Base-by-base conservation (phyloP, 2,329 filamentous ascomycete species). In the Elsinoe necatrix region DNA sequence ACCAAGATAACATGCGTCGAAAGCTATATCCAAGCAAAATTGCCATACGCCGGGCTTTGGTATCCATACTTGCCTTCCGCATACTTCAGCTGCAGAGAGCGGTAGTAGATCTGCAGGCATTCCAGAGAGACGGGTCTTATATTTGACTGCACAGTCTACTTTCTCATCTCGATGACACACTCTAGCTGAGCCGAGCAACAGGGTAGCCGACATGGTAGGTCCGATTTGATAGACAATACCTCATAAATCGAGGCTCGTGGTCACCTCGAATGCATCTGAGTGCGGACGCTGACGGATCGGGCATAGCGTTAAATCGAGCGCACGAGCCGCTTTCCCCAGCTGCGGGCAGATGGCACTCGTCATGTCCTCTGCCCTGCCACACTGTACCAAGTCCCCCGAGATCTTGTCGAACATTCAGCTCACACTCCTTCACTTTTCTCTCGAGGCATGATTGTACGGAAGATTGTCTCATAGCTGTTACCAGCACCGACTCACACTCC, bases 271-370 rank as follows among this genome's bases (percentile, higher is more conserved):
- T 4, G 23, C 41, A 18, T 27, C 34, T 27, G 41, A 20, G 25
- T 45, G 41, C 41, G 41, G 41, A 45, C 21, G 11, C 20, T 45
- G 41, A 45, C 41, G 45, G 12, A 25, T 39, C 20, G n/a, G 48
- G 48, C 37, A 16, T 52, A 52, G 48, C 48, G 16, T 35, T 25
- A n/a, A 18, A 45, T 45, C 8, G 4, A 45, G 41, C 9, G 41
- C 41, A 31, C 45, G 45, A 50, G 45, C 45, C 45, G 45, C 45
- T 20, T 51, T 52, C 48, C 48, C 48, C 48, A 37, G 48, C 37
- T 52, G 25, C 16, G 45, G 25, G 25, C 45, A 50, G 16, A 39
- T 52, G 14, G 48, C 29, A 37, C 23, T 35, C 48, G 48, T 52
- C 48, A 52, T 52, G 31, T 21, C 8, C 5, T 14, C 16, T 34